Evolutionary conservation across 495 filamentous ascomycete genomes (phyloP).

Genomic region (Viridothelium virens): DNA sequence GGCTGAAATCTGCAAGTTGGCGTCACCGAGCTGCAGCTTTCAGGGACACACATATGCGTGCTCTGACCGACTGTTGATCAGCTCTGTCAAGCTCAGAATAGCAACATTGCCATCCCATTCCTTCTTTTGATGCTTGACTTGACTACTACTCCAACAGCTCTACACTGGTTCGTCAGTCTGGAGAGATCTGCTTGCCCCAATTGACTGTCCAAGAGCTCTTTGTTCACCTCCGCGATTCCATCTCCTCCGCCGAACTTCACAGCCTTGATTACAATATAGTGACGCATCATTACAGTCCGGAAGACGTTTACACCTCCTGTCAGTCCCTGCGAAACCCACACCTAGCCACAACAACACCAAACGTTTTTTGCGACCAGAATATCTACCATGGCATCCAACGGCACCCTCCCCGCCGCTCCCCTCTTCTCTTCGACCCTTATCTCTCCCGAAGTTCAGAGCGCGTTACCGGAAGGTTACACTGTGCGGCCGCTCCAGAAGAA

Average conservation of each 20-base stretch:
- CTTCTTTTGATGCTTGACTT: too few species aligned
- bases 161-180: too few species aligned
- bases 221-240: background rate
- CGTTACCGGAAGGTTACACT: constrained; percentile 71
- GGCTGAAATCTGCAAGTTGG: background rate
- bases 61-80: constrained; percentile 4
- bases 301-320: too few species aligned
- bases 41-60: background rate
- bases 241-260: background rate
- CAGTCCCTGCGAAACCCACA: background rate
- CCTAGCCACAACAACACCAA: background rate
- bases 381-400: constrained; percentile 15
- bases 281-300: too few species aligned
- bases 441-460: constrained; percentile 60
- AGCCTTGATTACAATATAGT: too few species aligned
- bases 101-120: too few species aligned
- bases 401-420: constrained; percentile 39
- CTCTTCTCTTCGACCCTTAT: constrained; percentile 75
- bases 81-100: background rate
- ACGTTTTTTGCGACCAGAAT: background rate
- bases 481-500: constrained; percentile 69
- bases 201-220: background rate
- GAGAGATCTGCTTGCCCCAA: background rate
- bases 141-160: too few species aligned
- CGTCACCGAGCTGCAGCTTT: background rate